phyloP scores from a whole-genome alignment of 2,329 filamentous ascomycete species.

The Pestalotiopsis sp. region DNA sequence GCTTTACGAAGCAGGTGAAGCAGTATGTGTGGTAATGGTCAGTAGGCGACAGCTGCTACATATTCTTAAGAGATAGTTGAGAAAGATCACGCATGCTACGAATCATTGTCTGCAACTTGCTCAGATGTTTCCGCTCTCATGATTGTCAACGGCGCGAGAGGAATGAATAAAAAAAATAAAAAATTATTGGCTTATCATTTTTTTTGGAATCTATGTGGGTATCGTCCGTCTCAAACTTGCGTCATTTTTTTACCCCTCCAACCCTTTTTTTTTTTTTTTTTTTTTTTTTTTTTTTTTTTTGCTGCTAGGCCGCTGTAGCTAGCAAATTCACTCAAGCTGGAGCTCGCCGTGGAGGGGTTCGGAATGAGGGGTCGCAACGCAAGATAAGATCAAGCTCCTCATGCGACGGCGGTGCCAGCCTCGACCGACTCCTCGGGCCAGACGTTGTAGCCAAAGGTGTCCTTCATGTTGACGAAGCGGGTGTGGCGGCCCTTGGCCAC shows the following conservation, averaged over 20 bases:
- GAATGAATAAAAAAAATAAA: background rate
- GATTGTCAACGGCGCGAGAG: background rate
- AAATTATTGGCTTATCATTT: background rate
- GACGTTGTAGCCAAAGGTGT: constrained; percentile 74
- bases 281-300: background rate
- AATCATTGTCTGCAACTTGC: background rate
- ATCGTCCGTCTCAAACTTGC: background rate
- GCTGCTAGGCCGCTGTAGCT: background rate
- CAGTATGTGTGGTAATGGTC: too few species aligned
- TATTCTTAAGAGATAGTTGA: too few species aligned
- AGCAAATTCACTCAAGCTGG: background rate
- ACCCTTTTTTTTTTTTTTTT: background rate
- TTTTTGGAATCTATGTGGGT: background rate
- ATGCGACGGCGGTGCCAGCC: constrained; percentile 16
- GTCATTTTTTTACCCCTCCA: constrained; percentile 9
- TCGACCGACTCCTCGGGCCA: constrained; percentile 57
- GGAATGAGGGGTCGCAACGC: background rate
- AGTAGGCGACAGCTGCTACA: too few species aligned
- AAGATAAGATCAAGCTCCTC: constrained; percentile 10
- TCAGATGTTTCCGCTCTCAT: background rate
- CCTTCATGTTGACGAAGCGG: constrained; percentile 81
- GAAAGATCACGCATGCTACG: too few species aligned
- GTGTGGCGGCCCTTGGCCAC: constrained; percentile 67
- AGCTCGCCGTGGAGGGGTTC: background rate
- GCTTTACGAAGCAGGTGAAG: too few species aligned